Base-by-base conservation (phyloP, 108 stramenopile genomes). In the Chaetoceros tenuissimus region DNA sequence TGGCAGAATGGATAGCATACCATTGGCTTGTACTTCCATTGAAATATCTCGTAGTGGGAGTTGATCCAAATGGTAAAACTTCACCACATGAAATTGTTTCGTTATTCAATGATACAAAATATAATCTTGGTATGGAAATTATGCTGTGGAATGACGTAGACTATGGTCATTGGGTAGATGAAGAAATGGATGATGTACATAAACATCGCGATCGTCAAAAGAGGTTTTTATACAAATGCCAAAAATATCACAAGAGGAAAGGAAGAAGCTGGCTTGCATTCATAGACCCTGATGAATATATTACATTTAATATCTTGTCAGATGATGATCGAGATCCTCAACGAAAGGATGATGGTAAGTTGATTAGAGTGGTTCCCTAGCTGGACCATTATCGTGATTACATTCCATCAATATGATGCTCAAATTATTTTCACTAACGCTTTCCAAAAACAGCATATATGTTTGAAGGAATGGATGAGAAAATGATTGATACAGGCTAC, bases 1-100 rank as follows among this genome's bases (percentile, higher is more conserved):
- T 77, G 19, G 58, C 63, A 24, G 75, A 77, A 60, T 84, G 85
- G 81, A 29, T 87, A 8, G 75, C 75, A 29, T 77, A 77, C 61
- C 75, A 77, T 46, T 69, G 68, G 31, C 62, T 58, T 27, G 50
- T 57, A 5, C 18, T 72, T n/a, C 69, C 69, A 16, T 52, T 71
- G 2, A 31, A 51, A 8, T 53, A 62, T 27, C 25, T 71, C 2
- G 59, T 54, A 22, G 59, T 71, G 21, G 64, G 64, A 1, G 53
- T 71, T 20, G 69, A 71, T 62, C 70, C 70, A 0, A 50, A 50
- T n/a, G 64, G 70, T 49, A 51, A 51, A 51, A 51, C 49, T 51
- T 55, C 56, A 8, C 74, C 74, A 3, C 65, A 10, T 10, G 10
- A 24, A 51, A 51, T 51, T 8, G 10, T 51, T 16, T 8, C 5